Conservation (phyloP, 163 green algal genomes). For the Chlorella variabilis region DNA sequence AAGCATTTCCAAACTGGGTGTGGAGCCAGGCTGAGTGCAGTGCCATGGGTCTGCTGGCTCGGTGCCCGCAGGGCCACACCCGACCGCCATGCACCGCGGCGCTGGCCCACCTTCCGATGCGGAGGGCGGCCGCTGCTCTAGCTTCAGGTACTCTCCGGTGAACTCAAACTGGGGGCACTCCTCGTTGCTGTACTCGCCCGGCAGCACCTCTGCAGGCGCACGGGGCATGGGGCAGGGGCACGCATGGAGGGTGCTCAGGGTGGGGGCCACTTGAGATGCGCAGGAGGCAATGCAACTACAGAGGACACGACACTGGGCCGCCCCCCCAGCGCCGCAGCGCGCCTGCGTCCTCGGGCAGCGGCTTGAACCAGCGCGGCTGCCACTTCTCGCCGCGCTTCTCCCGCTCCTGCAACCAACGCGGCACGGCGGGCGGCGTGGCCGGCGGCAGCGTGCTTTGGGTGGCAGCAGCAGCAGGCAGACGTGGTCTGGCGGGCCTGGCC, state of each 20-base stretch:
- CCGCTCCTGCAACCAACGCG: constrained; percentile 59
- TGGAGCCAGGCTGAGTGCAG: no score
- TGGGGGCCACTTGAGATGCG: not conserved
- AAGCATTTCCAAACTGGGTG: no score
- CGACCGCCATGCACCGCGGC: not conserved
- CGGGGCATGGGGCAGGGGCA: not conserved
- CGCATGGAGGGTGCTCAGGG: not conserved
- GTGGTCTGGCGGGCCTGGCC: not conserved
- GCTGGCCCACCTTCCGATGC: not conserved
- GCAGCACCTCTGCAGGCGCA: constrained; percentile 42
- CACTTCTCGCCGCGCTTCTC: constrained; percentile 72
- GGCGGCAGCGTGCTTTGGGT: not conserved
- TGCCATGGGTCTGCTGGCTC: no score
- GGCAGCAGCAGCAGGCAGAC: no score
- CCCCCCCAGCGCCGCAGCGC: not conserved
- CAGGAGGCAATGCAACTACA: not conserved
- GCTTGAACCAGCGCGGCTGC: constrained; percentile 86
- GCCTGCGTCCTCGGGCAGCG: constrained; percentile 50
- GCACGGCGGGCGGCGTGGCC: no score
- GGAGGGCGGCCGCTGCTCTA: not conserved
- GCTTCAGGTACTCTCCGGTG: constrained; percentile 57
- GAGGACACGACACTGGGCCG: not conserved
- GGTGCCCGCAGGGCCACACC: constrained; percentile 8
- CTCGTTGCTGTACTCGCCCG: constrained; percentile 67
- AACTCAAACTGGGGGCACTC: constrained; percentile 76